A percentile compares a stretch with the other conserved stretches of the same genome.
These are phyloP conservation scores for Seiridium unicorne DNA, from an alignment of 2,329 filamentous ascomycete genomes.

Conservation along the genomic window DNA sequence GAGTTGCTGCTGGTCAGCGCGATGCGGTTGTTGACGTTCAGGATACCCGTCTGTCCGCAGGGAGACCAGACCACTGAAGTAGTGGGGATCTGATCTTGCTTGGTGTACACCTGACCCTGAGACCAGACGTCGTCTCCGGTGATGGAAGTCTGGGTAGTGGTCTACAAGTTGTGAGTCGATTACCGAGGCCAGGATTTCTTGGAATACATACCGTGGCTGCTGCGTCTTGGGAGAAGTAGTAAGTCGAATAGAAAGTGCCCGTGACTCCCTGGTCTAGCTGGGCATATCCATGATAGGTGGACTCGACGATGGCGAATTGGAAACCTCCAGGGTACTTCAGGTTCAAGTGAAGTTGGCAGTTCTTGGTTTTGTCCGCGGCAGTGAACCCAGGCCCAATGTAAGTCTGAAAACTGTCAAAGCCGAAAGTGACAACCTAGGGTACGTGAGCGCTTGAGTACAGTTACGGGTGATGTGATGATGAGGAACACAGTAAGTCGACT, in stretches of 20 bases:
- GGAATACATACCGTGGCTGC: constrained; percentile 31
- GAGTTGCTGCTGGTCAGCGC: constrained; percentile 35
- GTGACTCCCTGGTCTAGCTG: constrained; percentile 43
- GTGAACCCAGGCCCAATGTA: constrained; percentile 42
- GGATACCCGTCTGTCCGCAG: constrained; percentile 42
- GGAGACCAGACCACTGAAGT: constrained; percentile 43
- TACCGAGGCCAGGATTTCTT: too few species aligned
- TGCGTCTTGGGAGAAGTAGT: constrained; percentile 46
- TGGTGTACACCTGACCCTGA: constrained; percentile 44
- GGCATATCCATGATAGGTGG: constrained; percentile 48
- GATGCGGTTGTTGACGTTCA: constrained; percentile 48
- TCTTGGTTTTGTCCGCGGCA: constrained; percentile 38
- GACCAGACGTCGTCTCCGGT: constrained; percentile 39
- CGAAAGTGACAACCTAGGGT: constrained; percentile 41
- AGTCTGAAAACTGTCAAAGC: constrained; percentile 45
- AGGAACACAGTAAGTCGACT: not conserved
- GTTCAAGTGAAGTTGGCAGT: constrained; percentile 46
- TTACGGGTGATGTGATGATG: too few species aligned
- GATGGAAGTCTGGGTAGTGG: constrained; percentile 42
- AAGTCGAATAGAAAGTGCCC: constrained; percentile 43
- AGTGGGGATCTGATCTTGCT: constrained; percentile 42
- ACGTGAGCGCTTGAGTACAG: not conserved
- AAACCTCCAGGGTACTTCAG: constrained; percentile 46
- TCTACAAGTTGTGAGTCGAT: constrained; percentile 16
- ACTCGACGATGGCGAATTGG: constrained; percentile 44